These are phyloP conservation scores for Verticillium nubilum DNA, from an alignment of 2,329 filamentous ascomycete species.

Conservation along the genomic window DNA sequence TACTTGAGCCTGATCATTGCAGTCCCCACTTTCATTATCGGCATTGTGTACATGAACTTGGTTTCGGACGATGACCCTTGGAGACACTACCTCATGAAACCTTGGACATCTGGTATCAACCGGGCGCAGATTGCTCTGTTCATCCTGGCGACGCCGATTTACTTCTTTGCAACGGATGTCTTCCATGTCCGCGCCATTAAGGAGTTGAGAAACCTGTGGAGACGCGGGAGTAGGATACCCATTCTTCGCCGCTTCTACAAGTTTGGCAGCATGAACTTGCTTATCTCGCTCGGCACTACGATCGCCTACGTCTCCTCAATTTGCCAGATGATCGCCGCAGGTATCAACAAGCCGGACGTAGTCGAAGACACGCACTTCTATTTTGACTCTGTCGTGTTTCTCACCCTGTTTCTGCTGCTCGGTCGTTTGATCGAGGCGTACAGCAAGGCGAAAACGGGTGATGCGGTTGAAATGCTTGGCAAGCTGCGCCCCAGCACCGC, in stretches of 20 bases:
- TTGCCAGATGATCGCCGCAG: slow-evolving; percentile 64
- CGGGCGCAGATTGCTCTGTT: slow-evolving; percentile 76
- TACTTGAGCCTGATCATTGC: slow-evolving; percentile 63
- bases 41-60: slow-evolving; percentile 87
- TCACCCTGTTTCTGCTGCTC: slow-evolving; percentile 79
- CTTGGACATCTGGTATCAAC: slow-evolving; percentile 67
- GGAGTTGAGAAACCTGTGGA: slow-evolving; percentile 74
- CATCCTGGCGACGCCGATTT: slow-evolving; percentile 77
- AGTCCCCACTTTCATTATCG: slow-evolving; percentile 80
- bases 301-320: slow-evolving; percentile 84
- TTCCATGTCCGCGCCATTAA: slow-evolving; percentile 78
- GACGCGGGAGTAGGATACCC: slow-evolving; percentile 65
- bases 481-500: slow-evolving; percentile 75
- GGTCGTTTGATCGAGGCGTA: slow-evolving; percentile 79
- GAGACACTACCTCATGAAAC: slow-evolving; percentile 62
- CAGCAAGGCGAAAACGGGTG: slow-evolving; percentile 85
- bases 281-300: slow-evolving; percentile 82
- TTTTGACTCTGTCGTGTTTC: slow-evolving; percentile 88
- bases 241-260: slow-evolving; percentile 73
- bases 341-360: slow-evolving; percentile 29
- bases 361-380: slow-evolving; percentile 58
- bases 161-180: slow-evolving; percentile 78
- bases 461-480: slow-evolving; percentile 75
- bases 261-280: slow-evolving; percentile 96
- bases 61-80: slow-evolving; percentile 53